Evolutionary conservation across 805 yeast species (phyloP).

Genomic region (Saturnispora bothae): DNA sequence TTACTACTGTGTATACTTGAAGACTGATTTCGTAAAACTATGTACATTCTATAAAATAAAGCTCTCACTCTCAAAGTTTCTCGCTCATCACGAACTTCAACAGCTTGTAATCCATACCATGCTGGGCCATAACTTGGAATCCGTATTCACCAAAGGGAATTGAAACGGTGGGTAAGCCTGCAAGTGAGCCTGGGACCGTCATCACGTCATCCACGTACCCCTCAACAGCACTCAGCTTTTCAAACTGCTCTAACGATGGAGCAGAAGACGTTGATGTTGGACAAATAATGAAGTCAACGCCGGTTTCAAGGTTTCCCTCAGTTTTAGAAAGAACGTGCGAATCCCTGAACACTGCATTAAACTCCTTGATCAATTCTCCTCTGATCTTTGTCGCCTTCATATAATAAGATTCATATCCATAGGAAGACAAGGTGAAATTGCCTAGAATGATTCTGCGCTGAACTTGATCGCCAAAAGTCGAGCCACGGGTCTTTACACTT

Average conservation of each 20-base stretch:
- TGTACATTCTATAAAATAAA: conserved; percentile 1
- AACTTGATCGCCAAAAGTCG: conserved; percentile 74
- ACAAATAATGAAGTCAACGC: conserved; percentile 60
- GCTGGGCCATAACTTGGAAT: conserved; percentile 77
- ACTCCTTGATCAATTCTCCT: conserved; percentile 47
- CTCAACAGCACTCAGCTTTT: conserved; percentile 32
- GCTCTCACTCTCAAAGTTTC: background rate
- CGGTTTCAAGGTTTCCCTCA: conserved; percentile 14
- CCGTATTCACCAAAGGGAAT: conserved; percentile 58
- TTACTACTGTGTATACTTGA: too few species aligned
- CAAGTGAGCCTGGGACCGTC: conserved; percentile 84
- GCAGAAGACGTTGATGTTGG: conserved; percentile 62
- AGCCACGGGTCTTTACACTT: conserved; percentile 47
- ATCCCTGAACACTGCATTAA: conserved; percentile 50
- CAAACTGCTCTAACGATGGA: conserved; percentile 23
- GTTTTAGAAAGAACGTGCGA: conserved; percentile 30
- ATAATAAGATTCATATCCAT: conserved; percentile 62
- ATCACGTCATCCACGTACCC: conserved; percentile 73
- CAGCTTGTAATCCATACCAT: conserved; percentile 64
- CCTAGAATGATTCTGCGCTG: conserved; percentile 78
- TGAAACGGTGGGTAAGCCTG: conserved; percentile 80
- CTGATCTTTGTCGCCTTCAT: conserved; percentile 66
- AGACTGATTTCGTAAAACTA: background rate
- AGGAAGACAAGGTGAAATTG: conserved; percentile 73
- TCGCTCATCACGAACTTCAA: conserved; percentile 27